Percentiles rank a stretch among this genome's conserved stretches.
phyloP scores from a whole-genome alignment of 805 yeast species.

The Pichia occidentalis region DNA sequence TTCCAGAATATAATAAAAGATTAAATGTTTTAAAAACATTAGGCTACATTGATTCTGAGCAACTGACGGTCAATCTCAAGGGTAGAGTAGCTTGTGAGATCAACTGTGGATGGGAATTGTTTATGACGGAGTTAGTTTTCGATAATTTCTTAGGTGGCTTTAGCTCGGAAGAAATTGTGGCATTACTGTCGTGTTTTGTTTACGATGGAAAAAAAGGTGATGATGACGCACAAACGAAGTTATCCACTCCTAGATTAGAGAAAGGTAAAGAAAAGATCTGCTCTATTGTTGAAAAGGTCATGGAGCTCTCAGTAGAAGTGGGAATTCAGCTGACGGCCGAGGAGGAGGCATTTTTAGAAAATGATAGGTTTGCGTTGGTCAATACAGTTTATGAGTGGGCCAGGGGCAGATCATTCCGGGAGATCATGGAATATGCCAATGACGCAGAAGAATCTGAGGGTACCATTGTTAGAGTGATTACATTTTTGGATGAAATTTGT shows the following conservation, averaged over 20 bases:
- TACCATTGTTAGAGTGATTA: constrained; percentile 91
- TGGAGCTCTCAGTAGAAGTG: constrained; percentile 54
- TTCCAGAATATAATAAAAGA: constrained; percentile 93
- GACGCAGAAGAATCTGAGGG: constrained; percentile 76
- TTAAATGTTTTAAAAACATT: constrained; percentile 68
- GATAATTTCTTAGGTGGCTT: constrained; percentile 90
- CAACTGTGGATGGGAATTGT: constrained; percentile 85
- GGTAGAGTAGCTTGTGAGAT: constrained; percentile 89
- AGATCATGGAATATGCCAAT: constrained; percentile 80
- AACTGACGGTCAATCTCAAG: constrained; percentile 69
- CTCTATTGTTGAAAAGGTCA: constrained; percentile 59
- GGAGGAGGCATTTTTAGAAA: constrained; percentile 76
- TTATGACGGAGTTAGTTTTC: constrained; percentile 79
- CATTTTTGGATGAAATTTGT: constrained; percentile 89
- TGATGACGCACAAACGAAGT: constrained; percentile 43
- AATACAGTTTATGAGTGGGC: constrained; percentile 99
- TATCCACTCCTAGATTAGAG: constrained; percentile 71
- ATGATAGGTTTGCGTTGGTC: constrained; percentile 81
- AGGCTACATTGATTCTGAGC: constrained; percentile 68
- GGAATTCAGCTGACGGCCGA: constrained; percentile 76
- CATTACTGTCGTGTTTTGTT: constrained; percentile 83
- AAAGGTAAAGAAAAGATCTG: constrained; percentile 60
- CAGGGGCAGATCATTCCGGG: constrained; percentile 83
- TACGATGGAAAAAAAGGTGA: constrained; percentile 62
- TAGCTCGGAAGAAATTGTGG: constrained; percentile 96